Percentiles rank a stretch among this genome's conserved stretches.
phyloP scores from a whole-genome alignment of 2,329 filamentous ascomycete species.

The Clonostachys rosea region DNA sequence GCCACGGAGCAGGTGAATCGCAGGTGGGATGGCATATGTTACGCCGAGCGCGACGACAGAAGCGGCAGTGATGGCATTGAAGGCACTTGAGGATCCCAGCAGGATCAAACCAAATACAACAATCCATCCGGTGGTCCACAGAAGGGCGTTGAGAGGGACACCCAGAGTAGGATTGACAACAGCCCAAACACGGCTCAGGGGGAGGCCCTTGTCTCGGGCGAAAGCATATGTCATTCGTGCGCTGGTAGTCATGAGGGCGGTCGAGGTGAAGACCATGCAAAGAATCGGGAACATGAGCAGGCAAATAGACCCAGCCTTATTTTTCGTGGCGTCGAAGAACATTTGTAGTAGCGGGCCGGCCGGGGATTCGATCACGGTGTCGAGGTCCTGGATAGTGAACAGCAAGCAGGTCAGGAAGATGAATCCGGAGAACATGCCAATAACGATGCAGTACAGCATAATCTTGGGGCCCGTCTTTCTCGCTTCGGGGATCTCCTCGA shows the following conservation, averaged over 20 bases:
- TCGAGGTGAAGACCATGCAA: slow-evolving; percentile 60
- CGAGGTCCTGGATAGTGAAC: slow-evolving; percentile 56
- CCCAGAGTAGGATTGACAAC: slow-evolving; percentile 55
- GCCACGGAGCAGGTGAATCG: slow-evolving; percentile 64
- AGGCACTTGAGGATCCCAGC: slow-evolving; percentile 60
- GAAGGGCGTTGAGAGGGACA: slow-evolving; percentile 62
- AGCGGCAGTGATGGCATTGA: slow-evolving; percentile 67
- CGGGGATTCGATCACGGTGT: slow-evolving; percentile 47
- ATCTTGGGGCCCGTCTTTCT: slow-evolving; percentile 31
- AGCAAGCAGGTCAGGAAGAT: slow-evolving; percentile 59
- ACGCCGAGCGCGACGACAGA: slow-evolving; percentile 69
- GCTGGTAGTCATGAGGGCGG: slow-evolving; percentile 61
- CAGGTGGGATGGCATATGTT: slow-evolving; percentile 70
- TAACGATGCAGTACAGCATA: slow-evolving; percentile 34
- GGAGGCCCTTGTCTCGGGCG: slow-evolving; percentile 59
- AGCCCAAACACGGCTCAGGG: slow-evolving; percentile 54
- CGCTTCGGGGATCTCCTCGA: slow-evolving; percentile 39
- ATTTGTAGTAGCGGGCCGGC: slow-evolving; percentile 59
- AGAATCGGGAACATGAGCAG: slow-evolving; percentile 63
- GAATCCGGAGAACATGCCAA: slow-evolving; percentile 26
- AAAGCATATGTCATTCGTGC: slow-evolving; percentile 66
- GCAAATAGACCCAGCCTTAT: slow-evolving; percentile 55
- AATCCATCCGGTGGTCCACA: slow-evolving; percentile 55
- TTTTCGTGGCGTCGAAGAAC: slow-evolving; percentile 57
- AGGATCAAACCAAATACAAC: slow-evolving; percentile 68